Conservation (phyloP, 2,329 filamentous ascomycete species). For the Elsinoe fawcettii region DNA sequence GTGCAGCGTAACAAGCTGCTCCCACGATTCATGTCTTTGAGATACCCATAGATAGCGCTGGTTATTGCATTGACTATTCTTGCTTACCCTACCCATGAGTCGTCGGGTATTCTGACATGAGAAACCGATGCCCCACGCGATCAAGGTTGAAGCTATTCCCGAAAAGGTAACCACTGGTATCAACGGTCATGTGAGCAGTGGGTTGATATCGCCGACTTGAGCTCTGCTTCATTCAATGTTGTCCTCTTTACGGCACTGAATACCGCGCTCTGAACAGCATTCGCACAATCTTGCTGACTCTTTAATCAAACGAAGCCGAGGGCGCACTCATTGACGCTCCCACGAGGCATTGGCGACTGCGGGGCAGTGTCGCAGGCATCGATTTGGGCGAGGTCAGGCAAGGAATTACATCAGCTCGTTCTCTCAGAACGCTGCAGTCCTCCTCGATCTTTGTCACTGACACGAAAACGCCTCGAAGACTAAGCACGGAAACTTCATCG, state of each 20-base stretch:
- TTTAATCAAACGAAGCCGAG: not conserved
- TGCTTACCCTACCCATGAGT: not conserved
- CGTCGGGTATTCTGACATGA: not conserved
- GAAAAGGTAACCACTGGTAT: not conserved
- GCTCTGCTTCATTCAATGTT: not conserved
- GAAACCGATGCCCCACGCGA: conserved; percentile 1
- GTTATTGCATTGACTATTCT: not conserved
- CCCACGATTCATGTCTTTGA: not conserved
- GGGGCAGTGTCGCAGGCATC: not conserved
- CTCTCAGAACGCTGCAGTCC: no score
- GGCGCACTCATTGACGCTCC: not conserved
- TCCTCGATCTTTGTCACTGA: no score
- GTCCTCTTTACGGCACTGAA: no score
- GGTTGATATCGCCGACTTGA: conserved; percentile 1
- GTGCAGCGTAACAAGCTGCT: not conserved
- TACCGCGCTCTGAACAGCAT: no score
- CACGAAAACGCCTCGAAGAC: no score
- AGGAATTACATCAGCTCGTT: not conserved
- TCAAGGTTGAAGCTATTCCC: not conserved
- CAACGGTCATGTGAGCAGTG: conserved; percentile 5
- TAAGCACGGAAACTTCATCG: no score
- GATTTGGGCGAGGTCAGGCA: not conserved
- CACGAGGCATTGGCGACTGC: not conserved
- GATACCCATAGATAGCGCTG: not conserved
- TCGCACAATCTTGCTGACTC: not conserved